phyloP scores from a whole-genome alignment of 768 basidiomycete genomes.

The Boletus sensibilis region DNA sequence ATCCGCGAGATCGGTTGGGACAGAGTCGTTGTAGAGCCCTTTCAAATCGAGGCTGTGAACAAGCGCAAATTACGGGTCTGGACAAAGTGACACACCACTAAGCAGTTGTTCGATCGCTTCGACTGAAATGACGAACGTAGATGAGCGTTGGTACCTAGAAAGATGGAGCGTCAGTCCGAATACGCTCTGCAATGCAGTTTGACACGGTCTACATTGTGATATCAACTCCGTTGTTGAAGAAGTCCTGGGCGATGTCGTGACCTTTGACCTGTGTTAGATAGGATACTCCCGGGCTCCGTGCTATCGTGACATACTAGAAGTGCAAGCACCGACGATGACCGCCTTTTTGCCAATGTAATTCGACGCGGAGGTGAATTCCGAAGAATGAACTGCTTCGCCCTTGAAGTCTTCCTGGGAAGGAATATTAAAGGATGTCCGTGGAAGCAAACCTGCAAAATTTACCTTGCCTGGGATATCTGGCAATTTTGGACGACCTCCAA shows the following conservation, averaged over 20 bases:
- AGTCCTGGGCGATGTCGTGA: conserved; percentile 41
- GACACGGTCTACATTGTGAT: conserved; percentile 23
- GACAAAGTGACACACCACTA: conserved; percentile 4
- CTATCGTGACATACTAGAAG: conserved; percentile 44
- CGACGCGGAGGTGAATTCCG: conserved; percentile 44
- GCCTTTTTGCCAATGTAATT: conserved; percentile 62
- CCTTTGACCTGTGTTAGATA: conserved; percentile 19
- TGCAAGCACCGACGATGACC: conserved; percentile 67
- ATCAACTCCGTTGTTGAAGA: conserved; percentile 30
- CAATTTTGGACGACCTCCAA: conserved; percentile 43
- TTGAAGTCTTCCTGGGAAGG: conserved; percentile 45
- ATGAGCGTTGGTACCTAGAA: conserved; percentile 26
- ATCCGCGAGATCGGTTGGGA: conserved; percentile 27
- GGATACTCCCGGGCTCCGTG: not conserved
- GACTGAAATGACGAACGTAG: conserved; percentile 22
- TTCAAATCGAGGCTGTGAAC: not conserved
- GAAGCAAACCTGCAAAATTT: not conserved
- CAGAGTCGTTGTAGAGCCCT: conserved; percentile 19
- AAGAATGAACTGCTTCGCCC: conserved; percentile 55
- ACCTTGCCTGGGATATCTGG: conserved; percentile 47
- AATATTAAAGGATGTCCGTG: not conserved
- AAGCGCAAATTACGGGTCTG: not conserved
- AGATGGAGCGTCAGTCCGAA: not conserved
- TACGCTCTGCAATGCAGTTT: not conserved
- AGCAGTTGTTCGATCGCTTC: conserved; percentile 7